phyloP scores from a whole-genome alignment of 768 basidiomycete species.

The Ramaria rubella region DNA sequence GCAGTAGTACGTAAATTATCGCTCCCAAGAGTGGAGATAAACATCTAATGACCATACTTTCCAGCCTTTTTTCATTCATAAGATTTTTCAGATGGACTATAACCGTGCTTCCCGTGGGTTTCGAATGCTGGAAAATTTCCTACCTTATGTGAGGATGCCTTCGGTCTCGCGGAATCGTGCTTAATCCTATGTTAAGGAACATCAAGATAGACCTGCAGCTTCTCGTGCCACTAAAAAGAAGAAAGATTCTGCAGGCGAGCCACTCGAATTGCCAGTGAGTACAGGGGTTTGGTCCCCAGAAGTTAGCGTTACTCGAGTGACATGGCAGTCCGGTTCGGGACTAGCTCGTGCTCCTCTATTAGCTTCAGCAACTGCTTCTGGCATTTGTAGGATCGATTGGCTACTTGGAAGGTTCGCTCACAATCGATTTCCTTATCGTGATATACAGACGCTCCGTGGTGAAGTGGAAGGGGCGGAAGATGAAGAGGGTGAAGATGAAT shows the following conservation, averaged over 20 bases:
- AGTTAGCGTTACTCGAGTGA: slow-evolving; percentile 68
- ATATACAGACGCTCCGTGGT: slow-evolving; percentile 53
- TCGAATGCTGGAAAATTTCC: slow-evolving; percentile 82
- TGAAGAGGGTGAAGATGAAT: slow-evolving; percentile 22
- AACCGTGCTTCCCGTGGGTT: slow-evolving; percentile 67
- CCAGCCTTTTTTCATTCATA: slow-evolving; percentile 72
- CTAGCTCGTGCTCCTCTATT: slow-evolving; percentile 51
- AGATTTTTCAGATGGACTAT: slow-evolving; percentile 84
- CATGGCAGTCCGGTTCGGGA: slow-evolving; percentile 78
- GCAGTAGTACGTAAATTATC: slow-evolving; percentile 47
- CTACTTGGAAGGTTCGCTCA: slow-evolving; percentile 69
- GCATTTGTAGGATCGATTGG: slow-evolving; percentile 80
- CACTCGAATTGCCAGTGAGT: slow-evolving; percentile 24
- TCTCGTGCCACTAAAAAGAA: slow-evolving; percentile 33
- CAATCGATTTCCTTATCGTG: slow-evolving; percentile 59
- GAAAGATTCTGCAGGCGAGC: slow-evolving; percentile 21
- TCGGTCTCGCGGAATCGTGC: slow-evolving; percentile 5
- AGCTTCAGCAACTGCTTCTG: slow-evolving; percentile 77
- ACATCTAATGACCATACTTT: background rate
- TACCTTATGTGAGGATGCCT: slow-evolving; percentile 57
- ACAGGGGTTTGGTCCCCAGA: slow-evolving; percentile 76
- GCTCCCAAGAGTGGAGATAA: background rate
- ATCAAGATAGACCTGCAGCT: slow-evolving; percentile 38
- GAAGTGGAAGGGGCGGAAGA: slow-evolving; percentile 33
- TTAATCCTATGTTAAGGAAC: slow-evolving; percentile 36